Evolutionary conservation across 2,329 filamentous ascomycete genomes (phyloP), one percentile per base, ranked within the genome.

Genomic region (Talaromyces marneffei): DNA sequence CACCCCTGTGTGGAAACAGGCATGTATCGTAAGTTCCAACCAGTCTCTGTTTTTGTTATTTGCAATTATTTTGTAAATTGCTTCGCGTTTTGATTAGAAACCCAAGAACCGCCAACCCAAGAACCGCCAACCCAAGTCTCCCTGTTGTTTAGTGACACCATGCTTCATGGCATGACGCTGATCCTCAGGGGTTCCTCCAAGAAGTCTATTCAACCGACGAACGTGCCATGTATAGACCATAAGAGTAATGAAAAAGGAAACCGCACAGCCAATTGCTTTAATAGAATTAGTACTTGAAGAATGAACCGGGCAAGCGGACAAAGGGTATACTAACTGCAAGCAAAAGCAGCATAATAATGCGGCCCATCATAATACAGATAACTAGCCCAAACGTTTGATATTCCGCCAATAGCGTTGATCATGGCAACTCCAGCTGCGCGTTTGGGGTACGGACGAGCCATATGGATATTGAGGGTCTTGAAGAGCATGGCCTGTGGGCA

Each of bases 391-490:
- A 57, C 54, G 10, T 57, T 63, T 68, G 35, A 44, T 23, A 57
- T n/a, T 18, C 39, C 39, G 8, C 70, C 70, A 10, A 73, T 67
- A 1, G 71, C 67, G 37, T 77, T 76, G 33, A 77, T 74, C 50
- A 76, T 72, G 5, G 73, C 71, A 16, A 76, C 53, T 0, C 70
- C 67, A 1, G 72, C 71, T 14, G 75, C 74, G 42, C 75, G 75
- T 67, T 77, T 78, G 63, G 74, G 73, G 2, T 69, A 63, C 2
- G 74, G 74, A 39, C 75, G 72, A 2, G 71, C 73, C 4, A 73
- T 69, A 1, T 72, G 73, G 1, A 68, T 68, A 2, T 70, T 71
- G 1, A 73, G 70, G 73, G 74, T 77, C n/a, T 70, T 70, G 1
- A 76, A 67, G 8, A 76, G 72, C 14, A 76, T 64, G 12, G 71